These are phyloP conservation scores for Chionographis japonica DNA, from an alignment of 106 monocot genomes.

Conservation along the genomic window DNA sequence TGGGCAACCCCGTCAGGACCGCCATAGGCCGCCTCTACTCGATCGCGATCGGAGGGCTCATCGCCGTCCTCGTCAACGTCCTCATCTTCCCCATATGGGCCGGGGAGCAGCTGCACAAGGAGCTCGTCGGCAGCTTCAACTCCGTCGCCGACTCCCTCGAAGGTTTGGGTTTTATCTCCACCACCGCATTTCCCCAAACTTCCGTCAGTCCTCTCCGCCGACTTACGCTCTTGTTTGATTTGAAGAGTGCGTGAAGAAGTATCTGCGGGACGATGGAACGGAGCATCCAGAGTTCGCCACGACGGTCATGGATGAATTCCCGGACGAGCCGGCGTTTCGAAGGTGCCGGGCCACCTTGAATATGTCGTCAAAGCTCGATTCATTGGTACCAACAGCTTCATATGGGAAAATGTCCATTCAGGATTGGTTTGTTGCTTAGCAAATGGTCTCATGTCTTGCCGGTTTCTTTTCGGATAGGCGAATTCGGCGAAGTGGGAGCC, in stretches of 20 bases:
- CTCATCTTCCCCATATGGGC: constrained; percentile 74
- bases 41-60: constrained; percentile 60
- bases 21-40: constrained; percentile 63
- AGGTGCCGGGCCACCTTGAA: constrained; percentile 50
- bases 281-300: constrained; percentile 52
- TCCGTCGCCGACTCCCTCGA: constrained; percentile 66
- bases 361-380: constrained; percentile 60
- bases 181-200: background rate
- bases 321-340: constrained; percentile 63
- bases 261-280: constrained; percentile 54
- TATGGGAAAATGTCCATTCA: no score
- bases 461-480: constrained; percentile 26
- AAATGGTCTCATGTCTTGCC: no score
- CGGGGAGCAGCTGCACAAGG: constrained; percentile 71
- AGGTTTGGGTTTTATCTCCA: constrained; percentile 23
- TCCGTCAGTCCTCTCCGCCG: no score
- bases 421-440: no score
- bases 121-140: constrained; percentile 52
- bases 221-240: background rate
- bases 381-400: constrained; percentile 29
- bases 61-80: constrained; percentile 63
- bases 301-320: constrained; percentile 59
- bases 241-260: constrained; percentile 79
- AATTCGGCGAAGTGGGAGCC: constrained; percentile 81
- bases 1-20: constrained; percentile 49